phyloP scores from a whole-genome alignment of 768 basidiomycete genomes.

The Boletellus sp. region DNA sequence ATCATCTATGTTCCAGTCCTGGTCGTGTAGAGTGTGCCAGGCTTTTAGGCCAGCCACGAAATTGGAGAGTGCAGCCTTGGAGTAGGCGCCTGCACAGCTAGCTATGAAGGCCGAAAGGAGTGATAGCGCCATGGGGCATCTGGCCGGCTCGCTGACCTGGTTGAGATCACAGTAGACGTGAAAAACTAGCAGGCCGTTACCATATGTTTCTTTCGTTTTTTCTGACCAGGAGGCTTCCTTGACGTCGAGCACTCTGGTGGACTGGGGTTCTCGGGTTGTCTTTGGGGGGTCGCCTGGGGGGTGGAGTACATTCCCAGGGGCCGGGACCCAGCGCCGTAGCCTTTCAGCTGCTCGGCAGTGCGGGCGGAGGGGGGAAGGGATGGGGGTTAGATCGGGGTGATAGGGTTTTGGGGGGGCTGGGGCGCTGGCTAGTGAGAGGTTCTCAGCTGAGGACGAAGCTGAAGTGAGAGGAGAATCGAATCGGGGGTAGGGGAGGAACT shows the following conservation, averaged over 20 bases:
- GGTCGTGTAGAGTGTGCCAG: slow-evolving; percentile 27
- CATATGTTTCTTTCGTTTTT: background rate
- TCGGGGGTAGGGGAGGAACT: background rate
- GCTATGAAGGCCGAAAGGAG: slow-evolving; percentile 18
- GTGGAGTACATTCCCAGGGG: too few species aligned
- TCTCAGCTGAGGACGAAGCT: too few species aligned
- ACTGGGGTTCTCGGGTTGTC: too few species aligned
- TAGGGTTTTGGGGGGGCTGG: background rate
- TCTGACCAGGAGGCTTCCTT: background rate
- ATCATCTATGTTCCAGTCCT: slow-evolving; percentile 12
- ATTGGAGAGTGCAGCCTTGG: slow-evolving; percentile 9
- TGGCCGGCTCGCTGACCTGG: slow-evolving; percentile 6
- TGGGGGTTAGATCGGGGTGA: background rate
- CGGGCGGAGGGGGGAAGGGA: background rate
- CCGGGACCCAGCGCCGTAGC: background rate
- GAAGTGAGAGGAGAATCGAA: background rate
- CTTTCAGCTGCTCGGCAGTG: background rate
- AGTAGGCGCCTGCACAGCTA: background rate
- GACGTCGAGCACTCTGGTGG: too few species aligned
- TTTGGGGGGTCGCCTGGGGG: too few species aligned
- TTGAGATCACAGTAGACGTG: background rate
- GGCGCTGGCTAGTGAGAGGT: too few species aligned
- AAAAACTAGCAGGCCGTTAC: background rate
- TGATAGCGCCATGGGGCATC: background rate
- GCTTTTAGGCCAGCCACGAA: slow-evolving; percentile 19